These are phyloP conservation scores for Plasmopara viticola DNA, from an alignment of 352 stramenopile species.

Conservation along the genomic window DNA sequence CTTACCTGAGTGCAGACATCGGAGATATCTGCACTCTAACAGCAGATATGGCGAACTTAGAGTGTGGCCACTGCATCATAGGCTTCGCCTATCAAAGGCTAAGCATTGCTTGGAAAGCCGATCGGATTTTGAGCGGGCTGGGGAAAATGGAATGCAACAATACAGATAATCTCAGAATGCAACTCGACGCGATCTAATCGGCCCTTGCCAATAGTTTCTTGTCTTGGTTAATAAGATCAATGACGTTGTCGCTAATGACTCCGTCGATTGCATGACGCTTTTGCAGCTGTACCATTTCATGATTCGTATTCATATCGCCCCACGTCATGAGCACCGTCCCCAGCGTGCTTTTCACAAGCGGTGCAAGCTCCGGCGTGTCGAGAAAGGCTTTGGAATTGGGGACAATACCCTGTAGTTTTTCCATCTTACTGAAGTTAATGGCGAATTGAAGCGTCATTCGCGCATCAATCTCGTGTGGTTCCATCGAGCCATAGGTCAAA, in stretches of 20 bases:
- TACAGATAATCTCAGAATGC: no score
- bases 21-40: neutral
- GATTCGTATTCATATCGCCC: slow-evolving; percentile 77
- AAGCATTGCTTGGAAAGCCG: no score
- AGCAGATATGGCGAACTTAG: neutral
- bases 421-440: slow-evolving; percentile 51
- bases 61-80: no score
- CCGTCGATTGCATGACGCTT: slow-evolving; percentile 64
- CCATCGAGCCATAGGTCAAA: slow-evolving; percentile 58
- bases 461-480: slow-evolving; percentile 36
- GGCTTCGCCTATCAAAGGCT: no score
- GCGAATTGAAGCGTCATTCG: slow-evolving; percentile 64
- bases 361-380: slow-evolving; percentile 37
- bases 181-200: slow-evolving; percentile 7
- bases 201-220: slow-evolving; percentile 22
- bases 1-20: no score
- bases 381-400: slow-evolving; percentile 70
- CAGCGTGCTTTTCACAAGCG: slow-evolving; percentile 42
- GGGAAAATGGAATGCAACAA: no score
- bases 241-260: slow-evolving; percentile 80
- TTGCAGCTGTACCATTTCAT: slow-evolving; percentile 61
- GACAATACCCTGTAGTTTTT: slow-evolving; percentile 63
- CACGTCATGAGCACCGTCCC: slow-evolving; percentile 53
- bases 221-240: slow-evolving; percentile 59
- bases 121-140: no score